Base-by-base conservation (phyloP, 495 filamentous ascomycete genomes). In the Neurospora sp. region DNA sequence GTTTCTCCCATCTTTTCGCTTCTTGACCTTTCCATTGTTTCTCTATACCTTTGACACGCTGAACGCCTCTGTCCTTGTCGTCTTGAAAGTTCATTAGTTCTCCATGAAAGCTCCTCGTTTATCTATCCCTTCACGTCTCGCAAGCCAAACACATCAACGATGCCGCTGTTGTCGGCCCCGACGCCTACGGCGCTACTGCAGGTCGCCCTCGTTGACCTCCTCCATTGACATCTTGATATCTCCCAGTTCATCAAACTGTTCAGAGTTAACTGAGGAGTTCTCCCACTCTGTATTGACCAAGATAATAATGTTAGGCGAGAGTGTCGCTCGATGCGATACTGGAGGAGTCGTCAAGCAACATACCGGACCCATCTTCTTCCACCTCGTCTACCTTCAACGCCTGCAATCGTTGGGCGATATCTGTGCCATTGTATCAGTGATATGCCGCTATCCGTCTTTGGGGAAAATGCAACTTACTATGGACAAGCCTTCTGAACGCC, bases 321-420 rank as follows among this genome's bases (percentile, higher is more conserved):
- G 83, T 82, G 75, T 79, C 78, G 81, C 78, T 80, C 42, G 79
- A 81, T 59, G 78, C 78, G 71, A 78, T 76, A 74, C 80, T 82
- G 44, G 79, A 77, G 71, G 80, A 83, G 74, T 83, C 81, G 77
- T 81, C 83, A 69, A 77, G 75, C 41, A 74, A 84, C 85, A 78
- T 85, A 85, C 87, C 87, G 61, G 86, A 87, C 75, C 80, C 85
- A 42, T 88, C 86, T 53, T 88, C 87, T 72, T 88, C 87, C 69
- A 83, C 74, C 41, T 88, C 86, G 22, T 87, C 86, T 9, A 87
- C 85, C 10, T 78, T 81, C 27, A 83, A 74, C 53, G 73, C 79
- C 5, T 76, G 78, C 73, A 88, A 74, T 22, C 79, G 73, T 18
- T 84, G 80, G n/a, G 83, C 37, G 31, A 87, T 79, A 71, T 20